Conservation (phyloP, 2,329 filamentous ascomycete species). For the Sclerotinia spermophila region DNA sequence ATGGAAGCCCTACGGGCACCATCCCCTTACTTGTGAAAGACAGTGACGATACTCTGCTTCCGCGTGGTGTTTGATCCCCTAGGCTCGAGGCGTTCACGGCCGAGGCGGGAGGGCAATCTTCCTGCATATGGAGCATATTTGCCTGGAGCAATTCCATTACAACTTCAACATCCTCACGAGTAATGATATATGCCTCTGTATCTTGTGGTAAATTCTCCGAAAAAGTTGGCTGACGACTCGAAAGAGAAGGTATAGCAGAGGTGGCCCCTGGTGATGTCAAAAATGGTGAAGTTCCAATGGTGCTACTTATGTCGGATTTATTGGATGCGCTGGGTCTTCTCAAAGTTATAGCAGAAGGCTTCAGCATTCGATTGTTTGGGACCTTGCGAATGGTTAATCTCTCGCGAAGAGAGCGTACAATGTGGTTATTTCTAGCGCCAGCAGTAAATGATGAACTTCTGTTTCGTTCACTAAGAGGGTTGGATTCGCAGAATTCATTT, state of each 20-base stretch:
- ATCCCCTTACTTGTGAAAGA: slow-evolving; percentile 18
- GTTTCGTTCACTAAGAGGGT: slow-evolving; percentile 12
- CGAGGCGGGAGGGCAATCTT: background rate
- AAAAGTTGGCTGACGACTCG: background rate
- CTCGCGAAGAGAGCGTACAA: slow-evolving; percentile 27
- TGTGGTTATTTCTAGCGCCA: slow-evolving; percentile 22
- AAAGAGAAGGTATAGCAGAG: background rate
- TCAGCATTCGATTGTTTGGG: slow-evolving; percentile 6
- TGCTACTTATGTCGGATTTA: background rate
- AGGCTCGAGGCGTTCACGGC: background rate
- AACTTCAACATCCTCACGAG: slow-evolving; percentile 28
- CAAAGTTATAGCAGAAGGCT: slow-evolving; percentile 30
- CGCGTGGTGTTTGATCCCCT: background rate
- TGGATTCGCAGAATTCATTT: slow-evolving; percentile 8
- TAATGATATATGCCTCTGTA: slow-evolving; percentile 28
- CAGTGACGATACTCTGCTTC: slow-evolving; percentile 8
- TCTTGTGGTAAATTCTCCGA: slow-evolving; percentile 3
- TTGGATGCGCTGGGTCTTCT: slow-evolving; percentile 26
- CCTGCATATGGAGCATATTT: background rate
- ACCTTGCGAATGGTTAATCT: slow-evolving; percentile 27
- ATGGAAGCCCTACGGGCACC: background rate
- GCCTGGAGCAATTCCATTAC: slow-evolving; percentile 24
- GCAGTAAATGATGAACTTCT: slow-evolving; percentile 23
- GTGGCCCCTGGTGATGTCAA: background rate
- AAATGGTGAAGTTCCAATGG: background rate